phyloP scores from a whole-genome alignment of 1,284 basidiomycete genomes.

The Malassezia restricta region DNA sequence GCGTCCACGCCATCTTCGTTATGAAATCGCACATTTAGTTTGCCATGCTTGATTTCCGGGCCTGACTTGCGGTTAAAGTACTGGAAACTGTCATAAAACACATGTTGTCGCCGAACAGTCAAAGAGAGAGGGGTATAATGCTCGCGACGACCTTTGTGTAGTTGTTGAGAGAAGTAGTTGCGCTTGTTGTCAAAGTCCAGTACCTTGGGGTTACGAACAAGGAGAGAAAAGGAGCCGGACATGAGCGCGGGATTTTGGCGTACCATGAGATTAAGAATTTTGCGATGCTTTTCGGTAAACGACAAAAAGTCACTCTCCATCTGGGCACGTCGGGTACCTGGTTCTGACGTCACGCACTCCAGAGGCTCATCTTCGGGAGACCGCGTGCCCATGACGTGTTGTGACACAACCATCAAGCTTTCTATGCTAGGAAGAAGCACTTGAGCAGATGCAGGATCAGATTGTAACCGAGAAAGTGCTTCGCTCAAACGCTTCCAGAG shows the following conservation, averaged over 20 bases:
- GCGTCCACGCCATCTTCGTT: constrained; percentile 97
- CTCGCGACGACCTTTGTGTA: constrained; percentile 68
- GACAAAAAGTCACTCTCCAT: constrained; percentile 73
- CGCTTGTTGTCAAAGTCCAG: constrained; percentile 99
- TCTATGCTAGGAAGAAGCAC: constrained; percentile 42
- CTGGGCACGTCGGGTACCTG: constrained; percentile 28
- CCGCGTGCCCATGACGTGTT: constrained; percentile 53
- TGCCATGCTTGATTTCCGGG: constrained; percentile 95
- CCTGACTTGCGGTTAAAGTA: constrained; percentile 77
- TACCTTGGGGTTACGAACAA: constrained; percentile 89
- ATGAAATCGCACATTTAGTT: constrained; percentile 90
- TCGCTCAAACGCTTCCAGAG: constrained; percentile 39
- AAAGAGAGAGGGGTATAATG: constrained; percentile 74
- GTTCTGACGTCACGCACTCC: constrained; percentile 6
- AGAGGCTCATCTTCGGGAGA: constrained; percentile 10
- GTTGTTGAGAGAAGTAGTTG: constrained; percentile 92
- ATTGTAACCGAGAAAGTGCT: constrained; percentile 33
- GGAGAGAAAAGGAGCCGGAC: constrained; percentile 91
- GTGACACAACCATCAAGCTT: constrained; percentile 88
- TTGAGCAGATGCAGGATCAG: constrained; percentile 38
- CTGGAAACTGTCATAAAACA: constrained; percentile 95
- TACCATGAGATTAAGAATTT: constrained; percentile 92
- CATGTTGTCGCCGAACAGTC: constrained; percentile 79
- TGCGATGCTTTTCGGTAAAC: constrained; percentile 88
- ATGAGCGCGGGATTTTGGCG: constrained; percentile 94